Evolutionary conservation across 2,329 filamentous ascomycete genomes (phyloP).

Genomic region (Cladosporium halotolerans): DNA sequence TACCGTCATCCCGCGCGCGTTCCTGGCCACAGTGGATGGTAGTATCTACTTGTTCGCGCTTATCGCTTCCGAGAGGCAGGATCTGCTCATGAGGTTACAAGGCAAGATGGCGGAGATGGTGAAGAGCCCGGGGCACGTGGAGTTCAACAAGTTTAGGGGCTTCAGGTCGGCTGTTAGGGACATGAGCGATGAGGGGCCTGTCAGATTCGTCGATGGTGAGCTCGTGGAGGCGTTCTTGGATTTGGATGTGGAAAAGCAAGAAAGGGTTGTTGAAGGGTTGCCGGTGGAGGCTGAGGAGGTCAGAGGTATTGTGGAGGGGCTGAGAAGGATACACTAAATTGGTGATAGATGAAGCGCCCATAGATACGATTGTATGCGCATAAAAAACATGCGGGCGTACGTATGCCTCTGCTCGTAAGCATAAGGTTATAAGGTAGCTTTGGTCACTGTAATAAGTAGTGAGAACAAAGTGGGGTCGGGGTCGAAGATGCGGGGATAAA

Average conservation of each 20-base stretch:
- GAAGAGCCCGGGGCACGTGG: slow-evolving; percentile 62
- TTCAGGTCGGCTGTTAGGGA: slow-evolving; percentile 68
- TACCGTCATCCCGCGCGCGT: slow-evolving; percentile 72
- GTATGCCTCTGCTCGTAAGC: no score
- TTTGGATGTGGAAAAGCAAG: slow-evolving; percentile 53
- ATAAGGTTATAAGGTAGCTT: no score
- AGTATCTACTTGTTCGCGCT: slow-evolving; percentile 84
- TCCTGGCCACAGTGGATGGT: slow-evolving; percentile 86
- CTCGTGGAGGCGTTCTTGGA: slow-evolving; percentile 81
- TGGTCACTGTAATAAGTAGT: no score
- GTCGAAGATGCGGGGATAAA: no score
- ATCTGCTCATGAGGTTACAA: slow-evolving; percentile 79
- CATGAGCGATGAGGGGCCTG: slow-evolving; percentile 60
- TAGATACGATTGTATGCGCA: no score
- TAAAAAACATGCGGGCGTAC: no score
- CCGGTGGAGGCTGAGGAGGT: slow-evolving; percentile 48
- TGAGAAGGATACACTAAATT: slow-evolving; percentile 13
- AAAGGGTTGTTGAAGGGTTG: slow-evolving; percentile 46
- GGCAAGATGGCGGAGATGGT: slow-evolving; percentile 60
- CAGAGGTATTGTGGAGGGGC: slow-evolving; percentile 55
- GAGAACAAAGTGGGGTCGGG: no score
- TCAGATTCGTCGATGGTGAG: slow-evolving; percentile 87
- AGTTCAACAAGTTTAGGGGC: slow-evolving; percentile 74
- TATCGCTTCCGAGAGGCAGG: slow-evolving; percentile 65
- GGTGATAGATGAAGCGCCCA: neutral